A percentile compares a stretch with the other conserved stretches of the same genome.
phyloP scores from a whole-genome alignment of 2,329 filamentous ascomycete species.

The Cordyceps javanica region DNA sequence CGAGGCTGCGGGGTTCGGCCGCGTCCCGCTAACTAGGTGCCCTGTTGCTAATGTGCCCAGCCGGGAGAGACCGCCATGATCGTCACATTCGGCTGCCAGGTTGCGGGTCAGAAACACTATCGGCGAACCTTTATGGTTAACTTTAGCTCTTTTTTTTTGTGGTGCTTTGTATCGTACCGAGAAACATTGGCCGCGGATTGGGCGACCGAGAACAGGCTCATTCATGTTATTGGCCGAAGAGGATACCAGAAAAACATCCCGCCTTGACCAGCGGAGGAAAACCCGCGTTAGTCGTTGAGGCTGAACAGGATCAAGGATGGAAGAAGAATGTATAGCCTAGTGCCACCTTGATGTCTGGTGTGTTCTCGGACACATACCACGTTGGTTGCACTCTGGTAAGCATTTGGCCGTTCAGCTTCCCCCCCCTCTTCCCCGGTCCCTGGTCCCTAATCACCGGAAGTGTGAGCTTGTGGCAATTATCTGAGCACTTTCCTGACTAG shows the following conservation, averaged over 20 bases:
- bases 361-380: not conserved
- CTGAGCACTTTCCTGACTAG: not conserved
- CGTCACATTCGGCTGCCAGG: not conserved
- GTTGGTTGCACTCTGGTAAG: not conserved
- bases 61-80: not conserved
- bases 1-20: not conserved
- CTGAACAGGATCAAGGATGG: not conserved
- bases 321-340: not conserved
- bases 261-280: not conserved
- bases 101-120: not conserved
- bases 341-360: slow-evolving; percentile 3
- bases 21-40: no score
- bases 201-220: not conserved
- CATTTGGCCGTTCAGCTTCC: not conserved
- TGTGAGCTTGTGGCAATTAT: not conserved
- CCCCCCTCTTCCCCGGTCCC: not conserved
- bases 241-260: not conserved
- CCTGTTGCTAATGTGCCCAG: not conserved
- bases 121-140: slow-evolving; percentile 9
- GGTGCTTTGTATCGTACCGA: not conserved
- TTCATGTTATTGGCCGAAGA: not conserved
- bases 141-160: not conserved
- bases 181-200: not conserved
- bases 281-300: not conserved
- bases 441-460: not conserved